A percentile compares a stretch with the other conserved stretches of the same genome.
These are phyloP conservation scores for Lichtheimia ramosa DNA, from an alignment of 371 early-diverging fungal species.

Conservation along the genomic window DNA sequence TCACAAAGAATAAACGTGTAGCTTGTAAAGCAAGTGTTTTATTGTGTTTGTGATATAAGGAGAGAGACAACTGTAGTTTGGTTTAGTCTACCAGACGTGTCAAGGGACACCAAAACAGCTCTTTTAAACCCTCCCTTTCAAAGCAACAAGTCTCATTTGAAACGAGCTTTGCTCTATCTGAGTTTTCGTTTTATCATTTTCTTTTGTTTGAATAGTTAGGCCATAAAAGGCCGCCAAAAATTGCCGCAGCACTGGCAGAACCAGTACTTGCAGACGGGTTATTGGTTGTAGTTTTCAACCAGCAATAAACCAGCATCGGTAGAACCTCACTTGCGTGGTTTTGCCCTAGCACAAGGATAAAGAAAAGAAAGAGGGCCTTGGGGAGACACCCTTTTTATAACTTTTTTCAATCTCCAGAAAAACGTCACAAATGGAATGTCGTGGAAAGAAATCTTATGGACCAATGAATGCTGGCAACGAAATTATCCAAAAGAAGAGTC, in stretches of 20 bases:
- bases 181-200: slow-evolving; percentile 22
- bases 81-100: no score
- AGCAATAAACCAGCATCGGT: slow-evolving; percentile 63
- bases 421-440: no score
- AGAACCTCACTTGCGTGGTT: slow-evolving; percentile 58
- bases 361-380: slow-evolving; percentile 27
- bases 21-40: no score
- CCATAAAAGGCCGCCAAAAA: slow-evolving; percentile 47
- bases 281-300: slow-evolving; percentile 65
- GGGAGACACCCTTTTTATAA: slow-evolving; percentile 29
- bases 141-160: no score
- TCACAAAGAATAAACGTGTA: no score
- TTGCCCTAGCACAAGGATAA: slow-evolving; percentile 60
- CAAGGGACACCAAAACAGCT: no score
- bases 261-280: slow-evolving; percentile 46
- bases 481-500: no score
- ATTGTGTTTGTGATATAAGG: no score
- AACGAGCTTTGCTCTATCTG: no score
- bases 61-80: no score
- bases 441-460: neutral
- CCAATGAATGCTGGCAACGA: no score
- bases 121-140: no score
- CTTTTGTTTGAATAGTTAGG: slow-evolving; percentile 20
- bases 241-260: slow-evolving; percentile 43
- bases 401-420: slow-evolving; percentile 11